Conservation (phyloP, 2,329 filamentous ascomycete species). For the Fusarium pilosicola region DNA sequence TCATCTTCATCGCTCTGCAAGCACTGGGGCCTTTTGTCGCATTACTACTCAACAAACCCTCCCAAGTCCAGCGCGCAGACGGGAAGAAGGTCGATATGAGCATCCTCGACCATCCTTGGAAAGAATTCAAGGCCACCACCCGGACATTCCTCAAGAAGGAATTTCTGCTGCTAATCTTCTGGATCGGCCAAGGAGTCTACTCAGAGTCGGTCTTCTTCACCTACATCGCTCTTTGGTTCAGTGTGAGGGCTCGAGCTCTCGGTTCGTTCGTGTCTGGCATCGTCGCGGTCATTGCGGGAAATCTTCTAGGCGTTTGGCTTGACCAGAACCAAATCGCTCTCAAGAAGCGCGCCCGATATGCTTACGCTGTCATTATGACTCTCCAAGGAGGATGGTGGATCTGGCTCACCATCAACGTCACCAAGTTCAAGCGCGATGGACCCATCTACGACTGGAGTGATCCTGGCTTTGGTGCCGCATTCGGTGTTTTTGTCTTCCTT, state of each 20-base stretch:
- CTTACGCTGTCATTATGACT: slow-evolving; percentile 61
- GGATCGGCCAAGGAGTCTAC: slow-evolving; percentile 74
- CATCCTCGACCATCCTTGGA: slow-evolving; percentile 63
- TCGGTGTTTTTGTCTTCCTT: slow-evolving; percentile 72
- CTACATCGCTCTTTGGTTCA: slow-evolving; percentile 66
- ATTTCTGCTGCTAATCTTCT: slow-evolving; percentile 69
- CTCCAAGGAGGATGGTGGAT: slow-evolving; percentile 75
- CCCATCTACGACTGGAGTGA: slow-evolving; percentile 73
- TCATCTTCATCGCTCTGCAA: slow-evolving; percentile 74
- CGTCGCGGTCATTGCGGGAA: slow-evolving; percentile 69
- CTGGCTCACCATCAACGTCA: slow-evolving; percentile 72
- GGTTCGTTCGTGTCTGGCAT: slow-evolving; percentile 75
- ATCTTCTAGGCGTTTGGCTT: slow-evolving; percentile 69
- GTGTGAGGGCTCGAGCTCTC: slow-evolving; percentile 67
- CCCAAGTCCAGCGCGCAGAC: slow-evolving; percentile 69
- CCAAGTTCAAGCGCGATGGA: slow-evolving; percentile 62
- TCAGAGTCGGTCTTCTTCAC: slow-evolving; percentile 67
- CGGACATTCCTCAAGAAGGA: slow-evolving; percentile 66
- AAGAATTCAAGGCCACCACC: slow-evolving; percentile 66
- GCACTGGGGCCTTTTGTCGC: slow-evolving; percentile 68
- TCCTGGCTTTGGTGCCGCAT: slow-evolving; percentile 69
- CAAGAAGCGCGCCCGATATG: slow-evolving; percentile 60
- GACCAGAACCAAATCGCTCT: slow-evolving; percentile 64
- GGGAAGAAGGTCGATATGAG: slow-evolving; percentile 66
- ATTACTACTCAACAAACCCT: slow-evolving; percentile 66